Evolutionary conservation across 2,329 filamentous ascomycete genomes (phyloP), one percentile per base, ranked within the genome.

Genomic region (Penicillium glabrum): DNA sequence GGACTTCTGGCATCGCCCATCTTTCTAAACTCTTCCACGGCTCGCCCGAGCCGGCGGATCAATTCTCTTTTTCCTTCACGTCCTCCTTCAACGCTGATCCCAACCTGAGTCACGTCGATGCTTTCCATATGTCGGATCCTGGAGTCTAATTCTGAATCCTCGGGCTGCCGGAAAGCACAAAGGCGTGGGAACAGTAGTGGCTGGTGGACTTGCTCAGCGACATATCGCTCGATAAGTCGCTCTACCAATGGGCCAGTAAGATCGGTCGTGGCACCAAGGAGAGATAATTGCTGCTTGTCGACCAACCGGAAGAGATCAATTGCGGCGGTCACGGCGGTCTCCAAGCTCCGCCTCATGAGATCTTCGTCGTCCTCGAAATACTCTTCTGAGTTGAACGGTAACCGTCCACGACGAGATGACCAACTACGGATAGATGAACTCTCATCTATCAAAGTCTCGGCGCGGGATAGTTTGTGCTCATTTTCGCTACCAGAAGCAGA

Each of bases 291-390:
- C 67, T 96, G 91, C 72, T 96, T 96, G 72, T 99, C 95, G 6
- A 99, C 93, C 58, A 88, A 87, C 68, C 98, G 93, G 64, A 99
- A 99, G 1, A 98, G 82, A 68, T 99, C 95, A 63, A 99, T 98
- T 0, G 93, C 95, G 10, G 90, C 86, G 10, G 91, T 96, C 11
- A 99, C 90, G 1, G 93, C 93, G 1, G 90, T 96, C 75, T 99
- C 95, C 14, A 98, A 79, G 16, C 92, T 91, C 23, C 87, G 87
- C 54, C 93, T 84, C 88, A 99, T 93, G 29, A 91, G 82, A 64
- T 96, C 89, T 72, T 98, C 95, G 64, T 97, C 93, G 57, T 96
- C 92, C 65, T 95, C 91, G 47, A 90, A 86, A 68, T 89, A 92
- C 57, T 89, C 86, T 51, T 87, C 78, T 69, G 89, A 85, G 31